A percentile compares a stretch with the other conserved stretches of the same genome.
Evolutionary conservation across 345 rosid genomes (phyloP).

Genomic region (Chamaenerion angustifolium): DNA sequence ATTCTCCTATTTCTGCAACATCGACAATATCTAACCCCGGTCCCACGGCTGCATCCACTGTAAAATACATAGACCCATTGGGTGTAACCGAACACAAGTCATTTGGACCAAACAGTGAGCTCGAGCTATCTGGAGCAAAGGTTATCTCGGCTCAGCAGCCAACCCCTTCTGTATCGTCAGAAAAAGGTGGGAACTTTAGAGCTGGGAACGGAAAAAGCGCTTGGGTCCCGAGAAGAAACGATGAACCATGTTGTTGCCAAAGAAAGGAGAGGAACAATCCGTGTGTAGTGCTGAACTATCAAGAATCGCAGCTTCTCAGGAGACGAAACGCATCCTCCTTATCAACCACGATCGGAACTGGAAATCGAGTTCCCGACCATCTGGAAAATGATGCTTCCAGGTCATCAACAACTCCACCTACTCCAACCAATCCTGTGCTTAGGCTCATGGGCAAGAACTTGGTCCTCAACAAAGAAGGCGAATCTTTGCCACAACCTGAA

Average conservation of each 20-base stretch:
- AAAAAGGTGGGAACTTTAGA: slow-evolving; percentile 26
- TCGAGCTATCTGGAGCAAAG: not conserved
- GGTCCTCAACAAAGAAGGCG: slow-evolving; percentile 73
- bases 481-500: slow-evolving; percentile 11
- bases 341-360: slow-evolving; percentile 18
- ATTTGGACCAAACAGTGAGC: slow-evolving; percentile 11
- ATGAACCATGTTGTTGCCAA: slow-evolving; percentile 83
- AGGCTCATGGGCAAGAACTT: slow-evolving; percentile 96
- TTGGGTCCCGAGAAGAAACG: slow-evolving; percentile 23
- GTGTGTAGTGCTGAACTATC: slow-evolving; percentile 27
- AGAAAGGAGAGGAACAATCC: slow-evolving; percentile 58
- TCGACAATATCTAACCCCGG: slow-evolving; percentile 62
- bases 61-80: no score
- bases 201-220: slow-evolving; percentile 23
- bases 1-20: slow-evolving; percentile 70
- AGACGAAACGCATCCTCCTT: slow-evolving; percentile 35
- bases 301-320: slow-evolving; percentile 47
- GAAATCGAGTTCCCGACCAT: slow-evolving; percentile 18
- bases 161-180: slow-evolving; percentile 10
- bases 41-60: slow-evolving; percentile 9
- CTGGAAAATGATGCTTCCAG: slow-evolving; percentile 40
- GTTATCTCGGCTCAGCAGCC: slow-evolving; percentile 21
- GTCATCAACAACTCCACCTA: slow-evolving; percentile 59
- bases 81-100: slow-evolving; percentile 11
- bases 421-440: slow-evolving; percentile 16